Percentiles rank a stretch among this genome's conserved stretches.
phyloP scores from a whole-genome alignment of 1,139 yeast genomes.

The Candida glucosophila region DNA sequence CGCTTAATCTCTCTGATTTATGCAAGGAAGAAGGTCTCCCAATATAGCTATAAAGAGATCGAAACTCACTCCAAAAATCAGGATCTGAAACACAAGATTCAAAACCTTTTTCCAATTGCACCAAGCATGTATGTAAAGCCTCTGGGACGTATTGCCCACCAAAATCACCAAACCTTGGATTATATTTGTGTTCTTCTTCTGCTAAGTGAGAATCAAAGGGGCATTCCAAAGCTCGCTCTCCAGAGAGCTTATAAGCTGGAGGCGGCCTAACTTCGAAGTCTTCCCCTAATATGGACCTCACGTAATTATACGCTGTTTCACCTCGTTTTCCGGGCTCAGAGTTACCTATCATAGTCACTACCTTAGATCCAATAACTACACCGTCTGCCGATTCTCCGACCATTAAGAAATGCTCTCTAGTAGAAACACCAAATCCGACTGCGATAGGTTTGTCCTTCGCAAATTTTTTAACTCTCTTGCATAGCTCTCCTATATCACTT shows the following conservation, averaged over 20 bases:
- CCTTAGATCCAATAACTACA: slow-evolving; percentile 89
- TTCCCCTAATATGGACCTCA: slow-evolving; percentile 61
- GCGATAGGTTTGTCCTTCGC: slow-evolving; percentile 81
- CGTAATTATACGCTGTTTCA: slow-evolving; percentile 56
- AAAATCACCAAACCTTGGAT: slow-evolving; percentile 82
- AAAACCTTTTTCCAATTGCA: slow-evolving; percentile 82
- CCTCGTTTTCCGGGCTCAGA: slow-evolving; percentile 54
- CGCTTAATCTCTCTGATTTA: slow-evolving; percentile 81
- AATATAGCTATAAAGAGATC: slow-evolving; percentile 70
- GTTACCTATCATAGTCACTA: slow-evolving; percentile 61
- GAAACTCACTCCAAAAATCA: slow-evolving; percentile 87
- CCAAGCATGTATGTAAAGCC: slow-evolving; percentile 83
- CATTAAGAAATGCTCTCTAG: slow-evolving; percentile 77
- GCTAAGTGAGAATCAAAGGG: slow-evolving; percentile 30
- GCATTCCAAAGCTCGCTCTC: slow-evolving; percentile 15
- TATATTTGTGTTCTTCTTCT: slow-evolving; percentile 48
- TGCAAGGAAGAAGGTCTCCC: slow-evolving; percentile 96
- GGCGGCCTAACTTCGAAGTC: slow-evolving; percentile 35
- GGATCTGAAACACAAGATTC: slow-evolving; percentile 85
- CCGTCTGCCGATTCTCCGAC: slow-evolving; percentile 85
- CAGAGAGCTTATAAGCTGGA: slow-evolving; percentile 16
- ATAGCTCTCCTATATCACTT: slow-evolving; percentile 55
- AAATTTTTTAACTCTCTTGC: slow-evolving; percentile 65
- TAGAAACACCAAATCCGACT: slow-evolving; percentile 95
- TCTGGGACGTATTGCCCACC: slow-evolving; percentile 99